These are phyloP conservation scores for Monosporozyma servazzii DNA, from an alignment of 805 yeast species.

Conservation along the genomic window DNA sequence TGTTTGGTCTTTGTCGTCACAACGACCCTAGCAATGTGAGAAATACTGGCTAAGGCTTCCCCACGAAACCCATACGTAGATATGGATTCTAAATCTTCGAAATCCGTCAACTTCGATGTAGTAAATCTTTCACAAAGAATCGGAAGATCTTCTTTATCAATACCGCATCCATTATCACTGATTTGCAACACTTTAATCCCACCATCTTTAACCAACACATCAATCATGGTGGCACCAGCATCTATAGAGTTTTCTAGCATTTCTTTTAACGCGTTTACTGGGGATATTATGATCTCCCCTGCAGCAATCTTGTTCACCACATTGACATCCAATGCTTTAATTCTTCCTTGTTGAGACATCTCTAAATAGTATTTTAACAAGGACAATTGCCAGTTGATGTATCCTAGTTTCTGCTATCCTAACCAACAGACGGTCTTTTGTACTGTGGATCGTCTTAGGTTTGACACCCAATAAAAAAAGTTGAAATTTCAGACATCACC, in stretches of 20 bases:
- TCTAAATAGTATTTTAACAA: background rate
- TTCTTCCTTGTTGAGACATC: constrained; percentile 3
- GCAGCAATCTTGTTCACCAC: constrained; percentile 94
- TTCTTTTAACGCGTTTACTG: constrained; percentile 90
- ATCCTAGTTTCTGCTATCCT: background rate
- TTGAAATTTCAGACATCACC: background rate
- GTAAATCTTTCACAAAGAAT: constrained; percentile 88
- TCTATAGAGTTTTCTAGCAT: constrained; percentile 87
- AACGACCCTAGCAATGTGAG: constrained; percentile 75
- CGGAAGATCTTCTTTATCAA: constrained; percentile 58
- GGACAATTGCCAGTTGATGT: background rate
- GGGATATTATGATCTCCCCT: constrained; percentile 90
- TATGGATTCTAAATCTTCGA: constrained; percentile 65
- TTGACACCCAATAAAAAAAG: background rate
- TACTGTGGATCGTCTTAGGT: background rate
- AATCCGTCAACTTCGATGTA: constrained; percentile 69
- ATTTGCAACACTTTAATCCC: constrained; percentile 81
- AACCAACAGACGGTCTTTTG: background rate
- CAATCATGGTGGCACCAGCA: constrained; percentile 67
- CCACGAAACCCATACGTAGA: constrained; percentile 92
- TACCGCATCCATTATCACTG: constrained; percentile 85
- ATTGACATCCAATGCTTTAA: constrained; percentile 45
- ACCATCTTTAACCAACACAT: constrained; percentile 80
- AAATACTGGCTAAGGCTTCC: constrained; percentile 90
- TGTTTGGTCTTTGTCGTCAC: constrained; percentile 64